These are phyloP conservation scores for Lodderomyces pseudojiufengensis DNA, from an alignment of 1,139 yeast genomes.

Conservation along the genomic window DNA sequence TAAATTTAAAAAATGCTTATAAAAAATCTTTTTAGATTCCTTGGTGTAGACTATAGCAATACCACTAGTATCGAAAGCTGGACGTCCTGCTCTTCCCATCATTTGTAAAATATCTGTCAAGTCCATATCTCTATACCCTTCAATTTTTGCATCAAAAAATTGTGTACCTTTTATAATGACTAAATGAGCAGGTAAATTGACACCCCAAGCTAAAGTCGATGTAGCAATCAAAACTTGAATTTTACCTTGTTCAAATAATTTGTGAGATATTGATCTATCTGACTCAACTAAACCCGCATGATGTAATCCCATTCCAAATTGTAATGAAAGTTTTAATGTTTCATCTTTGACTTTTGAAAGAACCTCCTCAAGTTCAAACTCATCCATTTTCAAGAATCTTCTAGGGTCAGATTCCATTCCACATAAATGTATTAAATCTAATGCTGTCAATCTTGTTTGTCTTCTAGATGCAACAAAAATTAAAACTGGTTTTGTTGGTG, in stretches of 20 bases:
- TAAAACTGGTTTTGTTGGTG: slow-evolving; percentile 88
- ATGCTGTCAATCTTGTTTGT: slow-evolving; percentile 92
- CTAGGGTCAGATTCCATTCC: slow-evolving; percentile 94
- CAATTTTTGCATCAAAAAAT: slow-evolving; percentile 77
- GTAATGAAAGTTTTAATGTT: slow-evolving; percentile 75
- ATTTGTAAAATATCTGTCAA: slow-evolving; percentile 86
- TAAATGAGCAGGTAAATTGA: slow-evolving; percentile 89
- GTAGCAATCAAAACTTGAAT: slow-evolving; percentile 92
- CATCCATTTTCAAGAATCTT: slow-evolving; percentile 74
- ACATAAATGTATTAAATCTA: slow-evolving; percentile 88
- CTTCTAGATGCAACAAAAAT: slow-evolving; percentile 96
- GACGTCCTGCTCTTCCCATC: slow-evolving; percentile 97
- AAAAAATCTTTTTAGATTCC: slow-evolving; percentile 86
- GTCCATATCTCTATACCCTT: slow-evolving; percentile 82
- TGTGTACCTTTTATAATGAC: slow-evolving; percentile 94
- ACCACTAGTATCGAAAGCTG: slow-evolving; percentile 94
- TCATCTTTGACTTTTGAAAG: slow-evolving; percentile 79
- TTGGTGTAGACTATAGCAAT: slow-evolving; percentile 92
- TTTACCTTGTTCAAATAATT: slow-evolving; percentile 76
- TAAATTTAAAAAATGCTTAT: slow-evolving; percentile 88
- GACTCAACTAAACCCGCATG: slow-evolving; percentile 95
- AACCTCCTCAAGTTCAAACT: slow-evolving; percentile 65
- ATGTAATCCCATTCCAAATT: slow-evolving; percentile 94
- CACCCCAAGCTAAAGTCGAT: slow-evolving; percentile 97
- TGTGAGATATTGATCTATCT: slow-evolving; percentile 85